These are phyloP conservation scores for Alopecurus myosuroides DNA, from an alignment of 176 grass and related monocot species.

Conservation along the genomic window DNA sequence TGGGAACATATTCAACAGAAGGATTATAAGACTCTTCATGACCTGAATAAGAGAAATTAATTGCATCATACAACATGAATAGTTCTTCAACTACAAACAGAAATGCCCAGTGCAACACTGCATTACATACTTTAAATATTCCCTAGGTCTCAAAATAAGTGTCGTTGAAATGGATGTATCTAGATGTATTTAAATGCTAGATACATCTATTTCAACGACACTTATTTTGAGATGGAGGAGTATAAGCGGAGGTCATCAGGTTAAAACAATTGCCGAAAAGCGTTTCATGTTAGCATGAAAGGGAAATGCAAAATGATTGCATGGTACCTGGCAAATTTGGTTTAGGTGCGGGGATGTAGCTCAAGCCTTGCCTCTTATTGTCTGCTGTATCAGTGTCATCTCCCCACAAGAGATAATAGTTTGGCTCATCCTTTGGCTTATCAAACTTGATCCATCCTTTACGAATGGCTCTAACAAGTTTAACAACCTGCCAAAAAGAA, in stretches of 20 bases:
- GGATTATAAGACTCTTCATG: constrained; percentile 99
- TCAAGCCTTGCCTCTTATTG: constrained; percentile 79
- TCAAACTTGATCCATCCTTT: constrained; percentile 93
- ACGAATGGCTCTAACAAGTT: constrained; percentile 81
- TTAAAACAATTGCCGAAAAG: background rate
- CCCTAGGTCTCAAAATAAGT: no score
- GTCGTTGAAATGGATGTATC: no score
- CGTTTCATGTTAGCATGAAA: constrained; percentile 5
- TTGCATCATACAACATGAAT: constrained; percentile 16
- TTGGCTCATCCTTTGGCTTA: constrained; percentile 72
- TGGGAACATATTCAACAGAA: constrained; percentile 92
- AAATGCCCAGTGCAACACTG: background rate
- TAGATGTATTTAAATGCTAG: no score
- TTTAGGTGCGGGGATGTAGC: constrained; percentile 94
- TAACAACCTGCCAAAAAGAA: constrained; percentile 36
- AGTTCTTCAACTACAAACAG: background rate
- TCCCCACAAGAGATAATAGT: constrained; percentile 77
- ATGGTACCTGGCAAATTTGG: constrained; percentile 76
- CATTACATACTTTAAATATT: constrained; percentile 1
- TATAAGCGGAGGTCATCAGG: background rate
- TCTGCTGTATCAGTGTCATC: constrained; percentile 75
- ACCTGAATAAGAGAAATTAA: constrained; percentile 48
- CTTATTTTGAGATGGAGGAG: no score
- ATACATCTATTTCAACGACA: no score
- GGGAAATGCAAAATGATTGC: background rate